Conservation (phyloP, 2,329 filamentous ascomycete species). For the Talaromyces sp. region DNA sequence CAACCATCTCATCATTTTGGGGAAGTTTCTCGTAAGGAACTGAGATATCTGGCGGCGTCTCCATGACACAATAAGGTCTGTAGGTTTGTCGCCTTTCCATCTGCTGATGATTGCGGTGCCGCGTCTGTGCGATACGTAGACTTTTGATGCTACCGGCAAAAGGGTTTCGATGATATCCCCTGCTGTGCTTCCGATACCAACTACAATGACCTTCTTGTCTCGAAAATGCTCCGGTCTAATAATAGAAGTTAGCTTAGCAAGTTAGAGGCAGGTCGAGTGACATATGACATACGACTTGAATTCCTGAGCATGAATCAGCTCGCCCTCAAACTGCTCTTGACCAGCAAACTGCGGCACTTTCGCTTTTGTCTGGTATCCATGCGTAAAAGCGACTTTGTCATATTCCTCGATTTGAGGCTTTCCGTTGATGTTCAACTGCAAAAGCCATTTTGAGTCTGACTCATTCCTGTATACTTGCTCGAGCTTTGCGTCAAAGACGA, state of each 20-base stretch:
- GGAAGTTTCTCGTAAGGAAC: constrained; percentile 35
- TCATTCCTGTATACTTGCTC: constrained; percentile 28
- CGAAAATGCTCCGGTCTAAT: not conserved
- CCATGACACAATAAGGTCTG: constrained; percentile 40
- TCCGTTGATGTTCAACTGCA: constrained; percentile 32
- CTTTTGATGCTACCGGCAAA: not conserved
- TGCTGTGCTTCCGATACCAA: not conserved
- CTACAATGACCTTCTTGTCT: constrained; percentile 1
- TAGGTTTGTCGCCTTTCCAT: not conserved
- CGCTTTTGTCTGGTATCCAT: constrained; percentile 38
- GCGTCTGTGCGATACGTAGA: constrained; percentile 1
- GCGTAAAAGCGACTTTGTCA: constrained; percentile 42
- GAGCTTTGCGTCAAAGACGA: constrained; percentile 36
- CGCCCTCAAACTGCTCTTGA: constrained; percentile 39
- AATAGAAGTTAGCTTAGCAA: not conserved
- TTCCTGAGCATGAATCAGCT: constrained; percentile 39
- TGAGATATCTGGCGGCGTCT: constrained; percentile 27
- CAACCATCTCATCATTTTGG: constrained; percentile 39
- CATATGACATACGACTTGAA: not conserved
- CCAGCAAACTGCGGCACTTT: constrained; percentile 39
- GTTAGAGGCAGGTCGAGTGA: not conserved
- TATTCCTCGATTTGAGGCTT: constrained; percentile 29
- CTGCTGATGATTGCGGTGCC: not conserved
- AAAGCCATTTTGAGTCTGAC: constrained; percentile 34
- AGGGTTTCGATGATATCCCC: not conserved